Evolutionary conservation across 139 green algal species (phyloP).

Genomic region (Chlorella ohadii): DNA sequence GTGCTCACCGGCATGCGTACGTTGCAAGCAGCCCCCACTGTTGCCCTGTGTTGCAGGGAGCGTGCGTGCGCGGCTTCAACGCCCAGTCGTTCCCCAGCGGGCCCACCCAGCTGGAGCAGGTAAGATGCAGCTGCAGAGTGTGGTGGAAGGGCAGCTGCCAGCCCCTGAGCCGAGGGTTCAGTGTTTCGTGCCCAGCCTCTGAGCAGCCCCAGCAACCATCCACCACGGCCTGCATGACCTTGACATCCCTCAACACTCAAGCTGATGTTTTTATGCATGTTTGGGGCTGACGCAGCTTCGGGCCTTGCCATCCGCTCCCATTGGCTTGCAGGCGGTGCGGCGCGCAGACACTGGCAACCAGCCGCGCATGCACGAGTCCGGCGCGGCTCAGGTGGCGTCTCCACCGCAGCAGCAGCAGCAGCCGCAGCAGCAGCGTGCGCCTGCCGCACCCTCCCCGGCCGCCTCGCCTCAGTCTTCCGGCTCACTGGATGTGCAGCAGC

Average conservation of each 20-base stretch:
- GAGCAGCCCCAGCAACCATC: no score
- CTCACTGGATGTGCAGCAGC: background rate
- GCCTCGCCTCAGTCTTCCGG: background rate
- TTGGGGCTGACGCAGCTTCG: no score
- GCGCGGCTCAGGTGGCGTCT: no score
- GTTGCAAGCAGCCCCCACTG: background rate
- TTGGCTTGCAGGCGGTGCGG: background rate
- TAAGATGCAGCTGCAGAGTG: background rate
- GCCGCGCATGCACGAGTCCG: background rate
- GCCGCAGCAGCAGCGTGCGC: slow-evolving; percentile 1
- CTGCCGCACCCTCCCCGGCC: no score
- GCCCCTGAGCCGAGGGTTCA: no score
- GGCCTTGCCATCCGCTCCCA: no score
- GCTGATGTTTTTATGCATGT: no score
- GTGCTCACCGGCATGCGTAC: no score
- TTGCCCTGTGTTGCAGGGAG: background rate
- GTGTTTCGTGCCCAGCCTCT: no score
- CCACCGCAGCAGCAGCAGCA: background rate
- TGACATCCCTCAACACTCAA: no score
- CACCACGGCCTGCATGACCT: no score
- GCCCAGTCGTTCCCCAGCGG: slow-evolving; percentile 23
- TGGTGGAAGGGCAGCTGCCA: no score
- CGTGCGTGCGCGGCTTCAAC: slow-evolving; percentile 23
- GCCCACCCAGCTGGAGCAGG: slow-evolving; percentile 15
- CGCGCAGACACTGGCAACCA: background rate